Conservation (phyloP, 768 basidiomycete genomes). For the Termitomyces sp. region DNA sequence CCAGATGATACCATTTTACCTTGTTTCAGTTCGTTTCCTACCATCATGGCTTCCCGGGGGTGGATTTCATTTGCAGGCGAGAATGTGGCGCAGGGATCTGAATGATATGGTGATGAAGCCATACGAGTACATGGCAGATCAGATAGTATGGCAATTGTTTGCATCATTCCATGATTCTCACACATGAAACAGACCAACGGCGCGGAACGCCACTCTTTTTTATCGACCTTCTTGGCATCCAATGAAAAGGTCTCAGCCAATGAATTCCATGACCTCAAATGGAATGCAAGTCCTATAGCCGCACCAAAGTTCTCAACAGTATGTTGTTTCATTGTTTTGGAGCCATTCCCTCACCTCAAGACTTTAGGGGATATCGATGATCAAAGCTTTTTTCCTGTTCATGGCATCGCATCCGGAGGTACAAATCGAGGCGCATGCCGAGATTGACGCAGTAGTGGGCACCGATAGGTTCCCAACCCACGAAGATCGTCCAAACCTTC, state of each 20-base stretch:
- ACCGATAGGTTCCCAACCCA: conserved; percentile 18
- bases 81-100: not conserved
- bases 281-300: not conserved
- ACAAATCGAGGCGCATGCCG: conserved; percentile 17
- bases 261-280: not conserved
- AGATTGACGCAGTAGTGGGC: conserved; percentile 20
- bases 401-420: conserved; percentile 23
- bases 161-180: not conserved
- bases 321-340: not conserved
- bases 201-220: not conserved
- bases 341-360: not conserved
- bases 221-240: not conserved
- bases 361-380: not conserved
- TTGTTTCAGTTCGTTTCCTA: not conserved
- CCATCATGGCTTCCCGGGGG: conserved; percentile 11
- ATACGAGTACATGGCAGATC: not conserved
- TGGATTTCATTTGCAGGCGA: not conserved
- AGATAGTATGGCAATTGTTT: not conserved
- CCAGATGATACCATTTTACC: not conserved
- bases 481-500: conserved; percentile 16
- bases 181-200: not conserved
- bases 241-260: not conserved
- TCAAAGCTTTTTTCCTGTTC: conserved; percentile 20
- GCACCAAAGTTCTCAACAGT: not conserved
- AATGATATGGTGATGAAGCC: not conserved